A percentile compares a stretch with the other conserved stretches of the same genome.
Conservation (phyloP, 2,329 filamentous ascomycete species). For the Endoconidiophora polonica region DNA sequence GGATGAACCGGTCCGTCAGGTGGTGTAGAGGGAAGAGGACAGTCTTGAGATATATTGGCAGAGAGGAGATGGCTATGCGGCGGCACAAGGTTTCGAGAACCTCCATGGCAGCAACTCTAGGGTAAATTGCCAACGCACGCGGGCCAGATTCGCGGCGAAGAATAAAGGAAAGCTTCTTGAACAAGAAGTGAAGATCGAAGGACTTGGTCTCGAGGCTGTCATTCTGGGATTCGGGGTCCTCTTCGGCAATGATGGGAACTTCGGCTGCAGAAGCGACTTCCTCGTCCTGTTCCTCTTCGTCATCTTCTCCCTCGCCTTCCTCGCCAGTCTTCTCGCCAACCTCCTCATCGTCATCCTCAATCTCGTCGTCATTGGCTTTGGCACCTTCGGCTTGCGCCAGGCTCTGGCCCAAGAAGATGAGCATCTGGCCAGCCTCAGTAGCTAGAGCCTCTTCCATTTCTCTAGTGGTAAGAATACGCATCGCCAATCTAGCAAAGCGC, state of each 20-base stretch:
- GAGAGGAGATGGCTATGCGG: slow-evolving; percentile 38
- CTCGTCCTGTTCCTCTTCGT: slow-evolving; percentile 20
- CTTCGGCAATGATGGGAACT: neutral
- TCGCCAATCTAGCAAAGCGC: slow-evolving; percentile 34
- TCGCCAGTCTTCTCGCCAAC: slow-evolving; percentile 27
- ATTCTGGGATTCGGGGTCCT: slow-evolving; percentile 9
- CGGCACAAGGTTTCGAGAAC: slow-evolving; percentile 54
- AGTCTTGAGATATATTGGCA: slow-evolving; percentile 45
- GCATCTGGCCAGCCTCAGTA: slow-evolving; percentile 60
- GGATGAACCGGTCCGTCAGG: slow-evolving; percentile 64
- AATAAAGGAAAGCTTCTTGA: slow-evolving; percentile 61
- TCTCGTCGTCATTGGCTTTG: slow-evolving; percentile 32
- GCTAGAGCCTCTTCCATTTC: slow-evolving; percentile 60
- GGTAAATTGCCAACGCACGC: slow-evolving; percentile 45
- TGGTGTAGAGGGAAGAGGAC: slow-evolving; percentile 53
- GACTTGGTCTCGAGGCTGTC: slow-evolving; percentile 11
- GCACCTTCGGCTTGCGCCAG: slow-evolving; percentile 21
- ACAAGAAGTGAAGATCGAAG: slow-evolving; percentile 50
- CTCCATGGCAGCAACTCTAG: slow-evolving; percentile 60
- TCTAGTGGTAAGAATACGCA: slow-evolving; percentile 39
- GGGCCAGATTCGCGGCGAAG: slow-evolving; percentile 59
- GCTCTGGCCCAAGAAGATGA: slow-evolving; percentile 60
- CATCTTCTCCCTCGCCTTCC: slow-evolving; percentile 18
- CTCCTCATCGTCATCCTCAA: slow-evolving; percentile 19
- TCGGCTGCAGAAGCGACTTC: slow-evolving; percentile 10